phyloP scores from a whole-genome alignment of 495 filamentous ascomycete species.

The Platismatia glauca region DNA sequence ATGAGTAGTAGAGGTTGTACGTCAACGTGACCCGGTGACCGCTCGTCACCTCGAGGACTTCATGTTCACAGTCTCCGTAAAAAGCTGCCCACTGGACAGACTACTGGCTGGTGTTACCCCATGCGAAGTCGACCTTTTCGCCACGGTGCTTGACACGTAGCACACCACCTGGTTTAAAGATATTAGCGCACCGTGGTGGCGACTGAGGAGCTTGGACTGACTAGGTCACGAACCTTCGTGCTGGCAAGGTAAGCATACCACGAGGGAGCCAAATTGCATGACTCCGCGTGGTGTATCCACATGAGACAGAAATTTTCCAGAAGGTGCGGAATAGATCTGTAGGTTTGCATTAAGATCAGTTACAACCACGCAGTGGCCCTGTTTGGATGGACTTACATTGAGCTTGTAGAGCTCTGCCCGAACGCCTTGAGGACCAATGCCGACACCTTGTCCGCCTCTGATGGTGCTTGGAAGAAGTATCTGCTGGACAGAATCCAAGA shows the following conservation, averaged over 20 bases:
- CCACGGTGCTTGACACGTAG: background rate
- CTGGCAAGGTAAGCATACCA: conserved; percentile 42
- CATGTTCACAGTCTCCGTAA: conserved; percentile 53
- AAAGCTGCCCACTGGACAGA: conserved; percentile 51
- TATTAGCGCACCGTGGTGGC: background rate
- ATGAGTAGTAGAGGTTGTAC: background rate
- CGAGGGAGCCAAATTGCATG: conserved; percentile 46
- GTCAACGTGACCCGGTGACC: conserved; percentile 46
- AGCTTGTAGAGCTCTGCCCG: background rate
- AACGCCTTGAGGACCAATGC: background rate
- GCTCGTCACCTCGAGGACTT: conserved; percentile 41
- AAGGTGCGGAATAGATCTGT: conserved; percentile 32
- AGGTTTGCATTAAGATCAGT: background rate
- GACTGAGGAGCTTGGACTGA: background rate
- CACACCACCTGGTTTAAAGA: background rate
- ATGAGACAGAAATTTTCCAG: conserved; percentile 43
- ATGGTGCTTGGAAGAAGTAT: background rate
- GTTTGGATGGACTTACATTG: background rate
- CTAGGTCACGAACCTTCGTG: conserved; percentile 24
- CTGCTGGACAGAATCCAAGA: background rate
- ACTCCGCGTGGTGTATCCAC: conserved; percentile 46
- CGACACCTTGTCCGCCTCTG: background rate
- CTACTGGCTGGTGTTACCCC: conserved; percentile 25
- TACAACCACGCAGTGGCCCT: background rate
- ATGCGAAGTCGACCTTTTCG: background rate